A percentile compares a stretch with the other conserved stretches of the same genome.
phyloP scores from a whole-genome alignment of 805 yeast species.

The Candida fluviatilis region DNA sequence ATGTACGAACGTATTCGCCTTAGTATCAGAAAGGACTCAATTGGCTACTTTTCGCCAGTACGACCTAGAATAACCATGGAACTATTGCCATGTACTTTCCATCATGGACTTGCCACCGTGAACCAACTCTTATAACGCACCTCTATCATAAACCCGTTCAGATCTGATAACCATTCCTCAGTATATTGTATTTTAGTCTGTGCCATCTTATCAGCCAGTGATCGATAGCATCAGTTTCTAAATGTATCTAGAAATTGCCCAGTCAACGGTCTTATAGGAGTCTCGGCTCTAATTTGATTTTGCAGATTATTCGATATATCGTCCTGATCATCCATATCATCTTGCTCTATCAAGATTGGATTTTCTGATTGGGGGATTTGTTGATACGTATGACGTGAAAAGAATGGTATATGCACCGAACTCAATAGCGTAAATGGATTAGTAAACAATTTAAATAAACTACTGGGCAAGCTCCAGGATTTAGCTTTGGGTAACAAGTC shows the following conservation, averaged over 20 bases:
- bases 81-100: too few species aligned
- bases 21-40: too few species aligned
- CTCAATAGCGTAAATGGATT: slow-evolving; percentile 16
- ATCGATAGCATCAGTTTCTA: slow-evolving; percentile 24
- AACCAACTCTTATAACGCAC: too few species aligned
- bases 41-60: too few species aligned
- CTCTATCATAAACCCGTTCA: too few species aligned
- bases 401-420: slow-evolving; percentile 4
- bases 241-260: slow-evolving; percentile 59
- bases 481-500: slow-evolving; percentile 36
- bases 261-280: slow-evolving; percentile 59
- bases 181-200: too few species aligned
- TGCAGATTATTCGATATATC: slow-evolving; percentile 25
- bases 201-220: too few species aligned
- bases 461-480: slow-evolving; percentile 28
- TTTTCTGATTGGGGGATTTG: slow-evolving; percentile 3
- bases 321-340: slow-evolving; percentile 17
- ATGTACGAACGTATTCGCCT: too few species aligned
- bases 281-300: slow-evolving; percentile 43
- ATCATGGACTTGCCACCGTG: too few species aligned
- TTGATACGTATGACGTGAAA: slow-evolving; percentile 5
- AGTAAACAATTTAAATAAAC: slow-evolving; percentile 22
- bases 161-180: too few species aligned
- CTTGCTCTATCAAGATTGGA: slow-evolving; percentile 5
- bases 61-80: too few species aligned